Base-by-base conservation (phyloP, 495 filamentous ascomycete species). In the Glutinoglossum americanum region DNA sequence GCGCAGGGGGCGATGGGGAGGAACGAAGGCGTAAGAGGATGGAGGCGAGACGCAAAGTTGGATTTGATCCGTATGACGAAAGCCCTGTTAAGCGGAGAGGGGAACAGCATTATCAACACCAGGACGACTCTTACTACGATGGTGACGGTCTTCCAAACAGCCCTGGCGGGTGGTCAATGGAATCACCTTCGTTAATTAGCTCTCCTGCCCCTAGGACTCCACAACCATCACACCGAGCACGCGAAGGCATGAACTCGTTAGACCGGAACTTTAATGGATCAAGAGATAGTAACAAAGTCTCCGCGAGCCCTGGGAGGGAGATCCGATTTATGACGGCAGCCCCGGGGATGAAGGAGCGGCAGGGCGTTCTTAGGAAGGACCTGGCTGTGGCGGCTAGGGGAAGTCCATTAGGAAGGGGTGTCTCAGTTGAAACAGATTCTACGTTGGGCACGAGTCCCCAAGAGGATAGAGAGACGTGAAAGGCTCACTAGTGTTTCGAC, bases 1-100 rank as follows among this genome's bases (percentile, higher is more conserved):
- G 80, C 60, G 80, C 84, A 21, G 86, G 83, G 0, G 73, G 80
- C 32, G 78, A 84, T 59, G 78, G 80, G 9, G 80, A 89, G 54
- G 77, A 79, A 17, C 83, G 86, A 30, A 80, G 79, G 60, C 75
- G 74, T 9, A 71, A 85, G n/a, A 73, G 88, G 51, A 73, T 76
- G 10, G 83, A 89, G 61, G 84, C 90, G 26, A 73, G 83, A 47
- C 70, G 76, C 59, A 74, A 80, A 35, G 84, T 97, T n/a, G 90
- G 90, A 1, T 97, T 94, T 73, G 90, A 92, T 67, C 86, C 86
- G 0, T 92, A 84, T 65, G 79, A 84, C 57, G 81, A 84, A 61
- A 82, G 79, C 55, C 81, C 81, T 1, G 69, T 84, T 53, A 84
- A 84, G 63, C 70, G 73, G 35, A 69, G 78, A 25, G 77, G 79